Evolutionary conservation across 2,329 filamentous ascomycete genomes (phyloP).

Genomic region (Colletotrichum euphorbiae): DNA sequence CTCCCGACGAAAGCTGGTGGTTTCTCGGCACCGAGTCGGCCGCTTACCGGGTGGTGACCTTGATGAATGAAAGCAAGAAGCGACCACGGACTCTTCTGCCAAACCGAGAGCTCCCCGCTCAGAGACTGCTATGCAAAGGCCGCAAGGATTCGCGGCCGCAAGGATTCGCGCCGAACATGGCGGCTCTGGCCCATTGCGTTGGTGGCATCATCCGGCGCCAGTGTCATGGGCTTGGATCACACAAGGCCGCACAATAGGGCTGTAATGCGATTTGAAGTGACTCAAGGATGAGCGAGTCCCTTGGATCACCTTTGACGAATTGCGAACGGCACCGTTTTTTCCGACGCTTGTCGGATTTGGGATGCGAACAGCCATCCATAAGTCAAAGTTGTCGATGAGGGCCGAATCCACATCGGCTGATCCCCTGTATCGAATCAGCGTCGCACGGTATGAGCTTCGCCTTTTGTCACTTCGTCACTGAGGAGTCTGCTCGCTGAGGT

Average conservation of each 20-base stretch:
- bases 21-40: conserved; percentile 30
- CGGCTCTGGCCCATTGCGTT: background rate
- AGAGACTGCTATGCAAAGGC: background rate
- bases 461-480: background rate
- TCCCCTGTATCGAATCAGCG: background rate
- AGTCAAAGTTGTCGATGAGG: background rate
- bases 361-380: background rate
- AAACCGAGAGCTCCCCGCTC: conserved; percentile 2
- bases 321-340: background rate
- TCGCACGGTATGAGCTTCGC: background rate
- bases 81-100: background rate
- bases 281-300: too few species aligned
- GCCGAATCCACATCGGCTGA: background rate
- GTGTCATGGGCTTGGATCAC: background rate
- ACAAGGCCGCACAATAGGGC: background rate
- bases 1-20: background rate
- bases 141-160: too few species aligned
- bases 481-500: background rate
- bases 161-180: background rate
- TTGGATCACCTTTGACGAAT: background rate
- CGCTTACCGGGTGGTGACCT: background rate
- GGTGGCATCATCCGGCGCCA: background rate
- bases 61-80: background rate
- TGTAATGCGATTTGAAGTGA: background rate
- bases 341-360: background rate